These are phyloP conservation scores for Hypoxylon lienhwacheense DNA, from an alignment of 495 filamentous ascomycete genomes.

Conservation along the genomic window DNA sequence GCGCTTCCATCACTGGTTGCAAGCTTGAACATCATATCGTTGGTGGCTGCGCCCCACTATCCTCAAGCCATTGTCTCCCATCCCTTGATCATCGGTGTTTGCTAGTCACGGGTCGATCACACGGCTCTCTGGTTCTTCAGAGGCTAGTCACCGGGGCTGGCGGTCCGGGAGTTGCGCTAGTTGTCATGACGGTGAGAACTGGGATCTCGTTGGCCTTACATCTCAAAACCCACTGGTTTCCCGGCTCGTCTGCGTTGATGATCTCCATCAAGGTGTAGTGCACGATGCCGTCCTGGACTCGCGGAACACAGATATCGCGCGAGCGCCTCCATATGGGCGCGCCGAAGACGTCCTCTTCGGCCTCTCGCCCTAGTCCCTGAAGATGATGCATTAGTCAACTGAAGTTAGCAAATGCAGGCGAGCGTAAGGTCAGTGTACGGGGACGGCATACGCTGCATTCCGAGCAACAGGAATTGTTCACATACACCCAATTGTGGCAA, in stretches of 20 bases:
- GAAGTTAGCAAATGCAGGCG: background rate
- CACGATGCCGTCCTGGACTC: slow-evolving; percentile 46
- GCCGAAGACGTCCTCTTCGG: slow-evolving; percentile 36
- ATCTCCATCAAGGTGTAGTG: slow-evolving; percentile 52
- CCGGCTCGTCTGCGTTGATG: slow-evolving; percentile 35
- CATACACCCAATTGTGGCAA: slow-evolving; percentile 64
- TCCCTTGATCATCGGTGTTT: too few species aligned
- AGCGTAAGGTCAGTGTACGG: background rate
- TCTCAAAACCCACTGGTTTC: slow-evolving; percentile 40
- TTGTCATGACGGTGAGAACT: slow-evolving; percentile 37
- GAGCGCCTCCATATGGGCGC: slow-evolving; percentile 34
- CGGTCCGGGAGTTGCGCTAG: slow-evolving; percentile 43
- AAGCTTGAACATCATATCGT: slow-evolving; percentile 4
- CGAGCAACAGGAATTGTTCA: slow-evolving; percentile 60
- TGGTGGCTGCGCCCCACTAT: slow-evolving; percentile 20
- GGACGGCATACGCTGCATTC: slow-evolving; percentile 57
- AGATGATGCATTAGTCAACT: slow-evolving; percentile 17
- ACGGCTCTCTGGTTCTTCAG: slow-evolving; percentile 6
- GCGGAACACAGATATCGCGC: slow-evolving; percentile 46
- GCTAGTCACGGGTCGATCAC: too few species aligned
- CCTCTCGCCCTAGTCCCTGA: slow-evolving; percentile 54
- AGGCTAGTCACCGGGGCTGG: slow-evolving; percentile 25
- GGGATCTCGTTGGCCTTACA: slow-evolving; percentile 37
- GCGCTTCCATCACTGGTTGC: slow-evolving; percentile 21
- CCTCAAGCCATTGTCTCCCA: background rate